phyloP scores from a whole-genome alignment of 306 rosid species.

The Pyrus pyrifolia region DNA sequence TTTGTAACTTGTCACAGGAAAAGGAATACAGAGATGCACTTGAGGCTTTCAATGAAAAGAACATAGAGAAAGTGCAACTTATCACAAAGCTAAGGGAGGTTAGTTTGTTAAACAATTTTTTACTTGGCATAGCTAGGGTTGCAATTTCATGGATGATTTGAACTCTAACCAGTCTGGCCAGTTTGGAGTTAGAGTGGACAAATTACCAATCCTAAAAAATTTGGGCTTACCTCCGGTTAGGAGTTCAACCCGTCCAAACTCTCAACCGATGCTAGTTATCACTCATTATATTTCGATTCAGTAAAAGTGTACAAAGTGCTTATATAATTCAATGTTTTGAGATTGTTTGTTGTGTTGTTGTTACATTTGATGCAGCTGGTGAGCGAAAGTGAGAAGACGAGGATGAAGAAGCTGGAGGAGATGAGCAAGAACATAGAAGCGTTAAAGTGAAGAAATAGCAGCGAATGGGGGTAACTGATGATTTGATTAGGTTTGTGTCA shows the following conservation, averaged over 20 bases:
- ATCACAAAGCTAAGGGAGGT: slow-evolving; percentile 77
- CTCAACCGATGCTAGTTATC: not conserved
- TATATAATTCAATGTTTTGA: no score
- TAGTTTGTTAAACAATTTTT: not conserved
- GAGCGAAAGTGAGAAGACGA: slow-evolving; percentile 70
- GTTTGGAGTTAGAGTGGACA: not conserved
- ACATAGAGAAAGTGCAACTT: slow-evolving; percentile 82
- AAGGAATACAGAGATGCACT: slow-evolving; percentile 81
- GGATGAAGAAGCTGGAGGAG: slow-evolving; percentile 99
- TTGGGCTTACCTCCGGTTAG: not conserved
- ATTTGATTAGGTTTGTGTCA: slow-evolving; percentile 77
- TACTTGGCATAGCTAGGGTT: not conserved
- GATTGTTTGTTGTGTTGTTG: no score
- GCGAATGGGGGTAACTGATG: slow-evolving; percentile 15
- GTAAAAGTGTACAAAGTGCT: not conserved
- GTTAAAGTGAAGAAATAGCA: slow-evolving; percentile 30
- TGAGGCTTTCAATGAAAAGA: slow-evolving; percentile 75
- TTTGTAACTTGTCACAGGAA: slow-evolving; percentile 44
- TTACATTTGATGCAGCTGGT: slow-evolving; percentile 21
- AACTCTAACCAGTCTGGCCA: not conserved
- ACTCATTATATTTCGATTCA: not conserved
- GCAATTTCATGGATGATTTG: not conserved
- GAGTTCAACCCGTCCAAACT: not conserved
- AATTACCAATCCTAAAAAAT: not conserved
- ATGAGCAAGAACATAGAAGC: slow-evolving; percentile 79